Evolutionary conservation across 192 early-diverging fungal species (phyloP), one percentile per base, ranked within the genome.

Genomic region (Oehlia diaphana): DNA sequence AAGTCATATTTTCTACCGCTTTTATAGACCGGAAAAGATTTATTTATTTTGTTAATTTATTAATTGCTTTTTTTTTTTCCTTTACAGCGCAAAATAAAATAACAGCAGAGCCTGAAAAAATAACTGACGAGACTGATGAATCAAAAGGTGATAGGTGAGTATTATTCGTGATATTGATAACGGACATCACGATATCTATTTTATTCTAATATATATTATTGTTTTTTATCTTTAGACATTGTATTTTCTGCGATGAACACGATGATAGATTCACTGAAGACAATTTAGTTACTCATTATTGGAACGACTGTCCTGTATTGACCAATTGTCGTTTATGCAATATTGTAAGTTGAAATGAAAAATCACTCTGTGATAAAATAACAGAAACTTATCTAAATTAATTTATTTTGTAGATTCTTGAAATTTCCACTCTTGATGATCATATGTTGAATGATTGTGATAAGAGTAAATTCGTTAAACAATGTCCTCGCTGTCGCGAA

Each of bases 241-340:
- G 94, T 80, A 92, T 95, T 19, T 95, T 95, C 72, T 95, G 94
- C 80, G 91, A 90, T 53, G 90, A 92, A 77, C 81, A 86, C 3
- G 90, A 88, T 63, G 83, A 84, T 21, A 82, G 58, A 0, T 95
- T 94, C 67, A 92, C 88, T 9, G 92, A 94, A 35, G 92, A 94
- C 63, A 89, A 83, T 12, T 79, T 95, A 42, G 91, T 94, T 21
- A 80, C 86, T 26, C 94, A 95, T 79, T 94, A 95, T 74, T 94
- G 94, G 91, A 85, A 87, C 35, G 89, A 93, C 13, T 95, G 94
- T 78, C 90, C 92, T 2, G 84, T 92, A 82, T 83, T 94, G 6
- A 90, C 87, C 19, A 88, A 89, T 13, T 95, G 94, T 74, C 88
- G 92, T 0, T 80, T 87, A 35, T 95, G 94, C 81, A 86, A 91